Base-by-base conservation (phyloP, 352 stramenopile genomes). In the Peronospora belbahrii region DNA sequence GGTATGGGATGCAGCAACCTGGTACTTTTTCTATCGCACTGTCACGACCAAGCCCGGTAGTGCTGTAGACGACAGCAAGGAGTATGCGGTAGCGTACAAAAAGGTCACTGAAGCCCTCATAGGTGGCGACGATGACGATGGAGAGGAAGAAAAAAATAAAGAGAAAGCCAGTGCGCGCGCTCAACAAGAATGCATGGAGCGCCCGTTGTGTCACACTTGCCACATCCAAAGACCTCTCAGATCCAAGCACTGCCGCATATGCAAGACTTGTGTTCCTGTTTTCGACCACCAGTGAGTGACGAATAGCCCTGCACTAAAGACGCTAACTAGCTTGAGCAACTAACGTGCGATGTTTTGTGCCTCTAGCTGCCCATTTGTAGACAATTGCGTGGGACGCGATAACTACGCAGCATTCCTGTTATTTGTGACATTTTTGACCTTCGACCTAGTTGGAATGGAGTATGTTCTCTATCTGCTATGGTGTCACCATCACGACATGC, bases 341-440 rank as follows among this genome's bases (percentile, higher is more conserved):
- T 59, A 48, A 56, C 20, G 20, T 55, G 13, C 30, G n/a, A 2
- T 9, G 23, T 34, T 41, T 36, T 33, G 3, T 60, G 6, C 17
- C 14, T 56, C 11, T 52, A 85, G 80, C 65, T 98, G 96, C 45
- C 95, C 95, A 13, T 98, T 97, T 72, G 85, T 98, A 7, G 97
- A 98, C 74, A 99, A 99, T 67, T 99, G 95, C 52, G 87, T 99
- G 2, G 96, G 95, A 18, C 91, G 96, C 35, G 81, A 89, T 56
- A 99, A 99, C 69, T 96, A 99, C 67, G 96, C 97, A 48, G 60
- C 59, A 31, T 94, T 94, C 34, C 52, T 90, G 30, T 55, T 67
- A 4, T 94, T 88, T 39, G 59, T 86, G 3, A 52, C 27, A 15
- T 54, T 62, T 30, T 55, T 90, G 38, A 30, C 56, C 3, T 2